Evolutionary conservation across 495 filamentous ascomycete genomes (phyloP), one percentile per base, ranked within the genome.

Genomic region (Lasiosphaeria ovina): DNA sequence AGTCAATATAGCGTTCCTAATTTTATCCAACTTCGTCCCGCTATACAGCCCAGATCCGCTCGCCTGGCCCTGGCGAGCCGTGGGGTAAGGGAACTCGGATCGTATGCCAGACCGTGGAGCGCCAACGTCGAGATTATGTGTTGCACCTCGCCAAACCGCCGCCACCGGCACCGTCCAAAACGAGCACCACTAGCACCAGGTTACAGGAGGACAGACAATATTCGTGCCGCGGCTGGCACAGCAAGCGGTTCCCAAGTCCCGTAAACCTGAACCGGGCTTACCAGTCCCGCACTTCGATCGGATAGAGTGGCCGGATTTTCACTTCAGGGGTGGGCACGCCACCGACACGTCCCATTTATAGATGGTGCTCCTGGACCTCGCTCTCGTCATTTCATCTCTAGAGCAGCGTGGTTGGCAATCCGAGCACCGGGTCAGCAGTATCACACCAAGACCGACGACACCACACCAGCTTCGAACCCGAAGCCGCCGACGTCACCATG

Each of bases 1-100:
- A 57, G n/a, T 5, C 60, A 62, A 62, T 62, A 64, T 64, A 31
- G 3, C 53, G 62, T 38, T 60, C 31, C 62, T 64, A 64, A 57
- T 52, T 64, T 55, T 64, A 64, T 57, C 61, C 55, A 52, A 14
- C 34, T 36, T 4, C 35, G 4, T 32, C 16, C 45, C 40, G 24
- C 45, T 49, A 10, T 47, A 42, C 45, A 35, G 11, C 33, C 24
- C 44, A 49, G 35, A 51, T 59, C 49, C 54, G 51, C 16, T 52
- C 35, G 45, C 42, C n/a, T 52, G 61, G 61, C 44, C 17, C 42
- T 55, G 16, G 14, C 49, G 34, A 53, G 7, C 8, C 34, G 50
- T 51, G 49, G 49, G 44, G 44, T 14, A 47, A n/a, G 40, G 42
- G 3, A 40, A 35, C 38, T 12, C 57, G 50, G 50, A 49, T 50